Base-by-base conservation (phyloP, 1,284 basidiomycete species). In the Malassezia nana region DNA sequence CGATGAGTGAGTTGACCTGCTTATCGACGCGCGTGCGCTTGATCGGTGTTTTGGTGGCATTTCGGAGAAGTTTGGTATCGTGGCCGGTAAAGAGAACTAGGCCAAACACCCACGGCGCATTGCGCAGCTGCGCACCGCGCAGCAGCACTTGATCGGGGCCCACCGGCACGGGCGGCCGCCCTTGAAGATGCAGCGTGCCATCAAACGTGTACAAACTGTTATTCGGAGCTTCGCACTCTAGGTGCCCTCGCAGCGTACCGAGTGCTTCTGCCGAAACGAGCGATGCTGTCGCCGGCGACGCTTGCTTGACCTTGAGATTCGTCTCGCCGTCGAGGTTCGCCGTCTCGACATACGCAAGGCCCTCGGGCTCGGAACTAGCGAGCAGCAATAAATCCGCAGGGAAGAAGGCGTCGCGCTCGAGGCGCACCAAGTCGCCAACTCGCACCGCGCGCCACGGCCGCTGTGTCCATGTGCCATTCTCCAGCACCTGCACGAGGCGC, bases 291-390 rank as follows among this genome's bases (percentile, higher is more conserved):
- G 87, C 83, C 0, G 87, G 80, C 15, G 86, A 86, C 0, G 88
- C 88, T 76, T 98, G 91, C 74, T 98, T 96, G 77, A 98, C 96
- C 78, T 98, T 99, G 63, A 98, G 80, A 71, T 98, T 98, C 5
- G 94, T 99, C 78, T 98, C 92, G 22, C 91, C 92, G 68, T 98
- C 94, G 20, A 99, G 79, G 74, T 99, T 98, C 29, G 87, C 87
- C 0, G 92, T 98, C 76, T 98, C 92, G 60, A 98, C 88, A 69
- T 96, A 98, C 66, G 91, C 95, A 40, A 96, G 78, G 0, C 94
- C 91, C 73, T 98, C 92, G 0, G 94, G 92, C 74, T 98, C 94
- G 65, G 87, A 89, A 32, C 87, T 89, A 62, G 84, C 84, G 42
- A 98, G 67, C 30, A 98, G 78, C 2, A 96, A 75, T 71, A 96